A percentile compares a stretch with the other conserved stretches of the same genome.
Conservation (phyloP, 768 basidiomycete species). For the Crassisporium funariophilum region DNA sequence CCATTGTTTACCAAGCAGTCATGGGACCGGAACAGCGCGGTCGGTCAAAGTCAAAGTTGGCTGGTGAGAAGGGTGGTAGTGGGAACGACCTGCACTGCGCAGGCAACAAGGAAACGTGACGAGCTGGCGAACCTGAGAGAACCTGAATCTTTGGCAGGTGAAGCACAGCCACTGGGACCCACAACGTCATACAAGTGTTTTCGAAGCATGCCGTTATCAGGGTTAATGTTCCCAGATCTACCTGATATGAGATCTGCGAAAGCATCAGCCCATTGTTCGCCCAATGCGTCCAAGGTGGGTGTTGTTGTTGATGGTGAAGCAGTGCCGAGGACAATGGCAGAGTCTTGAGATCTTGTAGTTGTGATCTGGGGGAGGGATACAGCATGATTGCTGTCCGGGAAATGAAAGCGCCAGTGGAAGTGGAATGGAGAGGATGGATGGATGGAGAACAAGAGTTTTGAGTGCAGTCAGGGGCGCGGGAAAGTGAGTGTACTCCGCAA, state of each 20-base stretch:
- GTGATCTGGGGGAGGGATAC: constrained; percentile 12
- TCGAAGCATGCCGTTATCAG: neutral
- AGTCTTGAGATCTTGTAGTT: neutral
- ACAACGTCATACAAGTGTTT: constrained; percentile 23
- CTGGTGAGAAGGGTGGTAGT: neutral
- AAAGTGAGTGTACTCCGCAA: constrained; percentile 31
- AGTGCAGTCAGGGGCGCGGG: too few relatives aligned
- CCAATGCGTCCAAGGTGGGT: constrained; percentile 15
- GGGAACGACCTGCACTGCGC: neutral
- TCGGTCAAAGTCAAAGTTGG: neutral
- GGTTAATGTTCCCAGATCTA: neutral
- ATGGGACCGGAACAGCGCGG: constrained; percentile 1
- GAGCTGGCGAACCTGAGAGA: constrained; percentile 1
- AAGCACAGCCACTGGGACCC: constrained; percentile 43
- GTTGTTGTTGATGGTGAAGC: constrained; percentile 11
- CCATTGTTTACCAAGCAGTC: neutral
- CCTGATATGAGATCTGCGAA: neutral
- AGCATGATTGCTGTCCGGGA: too few relatives aligned
- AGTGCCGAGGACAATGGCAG: constrained; percentile 6
- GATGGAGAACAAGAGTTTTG: too few relatives aligned
- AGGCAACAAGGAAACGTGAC: too few relatives aligned
- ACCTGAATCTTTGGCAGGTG: constrained; percentile 16
- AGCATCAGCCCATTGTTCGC: constrained; percentile 33
- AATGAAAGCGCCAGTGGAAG: too few relatives aligned
- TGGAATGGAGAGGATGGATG: too few relatives aligned